phyloP scores from a whole-genome alignment of 441 rosid species.

The Codiaeum variegatum region DNA sequence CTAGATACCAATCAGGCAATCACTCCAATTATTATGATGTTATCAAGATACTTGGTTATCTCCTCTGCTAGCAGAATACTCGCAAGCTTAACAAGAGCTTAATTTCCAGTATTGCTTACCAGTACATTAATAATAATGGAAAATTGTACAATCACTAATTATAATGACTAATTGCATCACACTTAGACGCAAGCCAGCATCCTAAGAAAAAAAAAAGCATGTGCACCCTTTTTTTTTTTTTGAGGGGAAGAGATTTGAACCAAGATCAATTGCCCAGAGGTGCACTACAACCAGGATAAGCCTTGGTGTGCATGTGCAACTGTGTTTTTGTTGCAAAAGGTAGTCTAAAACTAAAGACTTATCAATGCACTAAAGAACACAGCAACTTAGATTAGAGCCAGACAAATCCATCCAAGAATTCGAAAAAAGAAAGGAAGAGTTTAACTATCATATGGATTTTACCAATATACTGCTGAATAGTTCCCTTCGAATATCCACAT shows the following conservation, averaged over 20 bases:
- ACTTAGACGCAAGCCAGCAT: not conserved
- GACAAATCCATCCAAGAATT: not conserved
- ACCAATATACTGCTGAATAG: conserved; percentile 93
- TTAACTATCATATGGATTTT: conserved; percentile 20
- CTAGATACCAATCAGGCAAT: not conserved
- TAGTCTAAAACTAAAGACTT: not conserved
- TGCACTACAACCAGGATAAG: too few relatives aligned
- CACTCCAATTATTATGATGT: not conserved
- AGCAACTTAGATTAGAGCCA: not conserved
- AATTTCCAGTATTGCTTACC: not conserved
- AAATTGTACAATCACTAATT: not conserved
- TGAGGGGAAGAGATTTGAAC: too few relatives aligned
- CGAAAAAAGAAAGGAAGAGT: not conserved
- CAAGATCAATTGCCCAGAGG: too few relatives aligned
- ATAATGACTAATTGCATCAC: not conserved
- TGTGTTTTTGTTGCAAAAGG: too few relatives aligned
- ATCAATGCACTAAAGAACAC: not conserved
- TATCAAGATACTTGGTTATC: not conserved
- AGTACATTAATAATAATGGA: not conserved
- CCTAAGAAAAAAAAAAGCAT: not conserved
- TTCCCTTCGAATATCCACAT: conserved; percentile 94
- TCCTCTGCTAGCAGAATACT: not conserved
- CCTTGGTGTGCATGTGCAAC: too few relatives aligned
- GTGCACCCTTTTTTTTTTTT: too few relatives aligned
- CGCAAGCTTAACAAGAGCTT: not conserved